phyloP scores from a whole-genome alignment of 805 yeast species.

The Wickerhamomyces silvicola region DNA sequence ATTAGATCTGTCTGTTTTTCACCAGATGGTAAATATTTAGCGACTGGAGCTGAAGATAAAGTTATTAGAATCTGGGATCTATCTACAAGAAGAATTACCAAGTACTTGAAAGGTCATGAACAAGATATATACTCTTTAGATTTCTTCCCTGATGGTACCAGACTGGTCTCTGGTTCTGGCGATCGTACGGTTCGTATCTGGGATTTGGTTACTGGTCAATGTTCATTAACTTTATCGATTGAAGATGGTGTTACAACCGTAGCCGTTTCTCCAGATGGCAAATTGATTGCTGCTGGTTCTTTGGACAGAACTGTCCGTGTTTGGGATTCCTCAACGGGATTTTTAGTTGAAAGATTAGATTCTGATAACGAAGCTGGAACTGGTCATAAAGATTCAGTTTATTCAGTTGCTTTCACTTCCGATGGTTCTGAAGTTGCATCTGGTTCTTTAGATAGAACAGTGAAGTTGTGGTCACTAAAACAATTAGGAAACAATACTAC shows the following conservation, averaged over 20 bases:
- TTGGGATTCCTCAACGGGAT: constrained; percentile 93
- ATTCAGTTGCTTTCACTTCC: constrained; percentile 88
- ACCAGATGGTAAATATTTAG: constrained; percentile 88
- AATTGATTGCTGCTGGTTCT: constrained; percentile 92
- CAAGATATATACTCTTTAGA: constrained; percentile 96
- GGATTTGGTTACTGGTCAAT: constrained; percentile 88
- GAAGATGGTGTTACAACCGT: constrained; percentile 99
- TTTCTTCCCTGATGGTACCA: constrained; percentile 90
- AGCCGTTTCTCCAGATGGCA: constrained; percentile 93
- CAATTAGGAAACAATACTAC: constrained; percentile 40
- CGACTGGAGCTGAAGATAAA: constrained; percentile 90
- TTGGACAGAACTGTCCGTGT: constrained; percentile 92
- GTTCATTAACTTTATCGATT: constrained; percentile 79
- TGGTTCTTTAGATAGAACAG: constrained; percentile 93
- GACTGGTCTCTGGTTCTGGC: constrained; percentile 92
- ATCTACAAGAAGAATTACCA: constrained; percentile 74
- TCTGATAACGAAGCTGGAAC: constrained; percentile 83
- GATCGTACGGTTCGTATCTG: constrained; percentile 95
- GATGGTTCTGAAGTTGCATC: constrained; percentile 89
- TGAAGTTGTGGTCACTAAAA: constrained; percentile 90
- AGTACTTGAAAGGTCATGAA: constrained; percentile 87
- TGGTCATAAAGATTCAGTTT: constrained; percentile 94
- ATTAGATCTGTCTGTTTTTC: constrained; percentile 94
- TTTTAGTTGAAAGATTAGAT: constrained; percentile 85
- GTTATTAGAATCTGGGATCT: constrained; percentile 95